Conservation (phyloP, 1,284 basidiomycete genomes). For the Peniophora sp. region DNA sequence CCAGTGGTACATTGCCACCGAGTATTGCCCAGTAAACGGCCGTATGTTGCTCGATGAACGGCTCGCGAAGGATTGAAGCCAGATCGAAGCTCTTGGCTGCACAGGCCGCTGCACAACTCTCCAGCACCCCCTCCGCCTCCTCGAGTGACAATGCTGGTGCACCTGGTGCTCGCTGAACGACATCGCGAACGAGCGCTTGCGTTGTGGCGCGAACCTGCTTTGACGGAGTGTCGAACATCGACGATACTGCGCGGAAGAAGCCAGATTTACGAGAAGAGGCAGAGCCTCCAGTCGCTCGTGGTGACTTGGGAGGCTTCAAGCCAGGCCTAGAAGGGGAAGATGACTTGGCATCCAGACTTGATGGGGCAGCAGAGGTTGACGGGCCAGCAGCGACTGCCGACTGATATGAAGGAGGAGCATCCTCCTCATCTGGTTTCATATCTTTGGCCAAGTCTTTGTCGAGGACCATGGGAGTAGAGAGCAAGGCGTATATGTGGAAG, state of each 20-base stretch:
- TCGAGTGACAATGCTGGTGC: neutral
- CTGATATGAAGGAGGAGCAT: neutral
- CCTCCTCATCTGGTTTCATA: neutral
- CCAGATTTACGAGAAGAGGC: neutral
- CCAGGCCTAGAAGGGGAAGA: neutral
- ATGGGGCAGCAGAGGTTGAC: neutral
- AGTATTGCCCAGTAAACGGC: neutral
- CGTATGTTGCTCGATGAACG: slow-evolving; percentile 1
- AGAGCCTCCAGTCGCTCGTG: neutral
- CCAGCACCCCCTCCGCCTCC: neutral
- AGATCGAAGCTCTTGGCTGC: neutral
- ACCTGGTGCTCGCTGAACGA: neutral
- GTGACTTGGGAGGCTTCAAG: neutral
- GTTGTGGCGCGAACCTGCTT: neutral
- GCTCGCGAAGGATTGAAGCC: neutral
- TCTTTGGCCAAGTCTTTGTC: neutral
- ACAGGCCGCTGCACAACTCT: neutral
- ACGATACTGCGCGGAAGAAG: neutral
- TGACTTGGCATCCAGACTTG: neutral
- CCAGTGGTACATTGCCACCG: neutral
- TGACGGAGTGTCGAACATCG: neutral
- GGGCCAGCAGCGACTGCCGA: neutral
- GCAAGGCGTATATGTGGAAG: too few species aligned
- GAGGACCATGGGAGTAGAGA: neutral
- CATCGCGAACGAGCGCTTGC: neutral